Evolutionary conservation across 129 eudicot species (phyloP), one percentile per base, ranked within the genome.

Genomic region (Oenanthe sinensis): DNA sequence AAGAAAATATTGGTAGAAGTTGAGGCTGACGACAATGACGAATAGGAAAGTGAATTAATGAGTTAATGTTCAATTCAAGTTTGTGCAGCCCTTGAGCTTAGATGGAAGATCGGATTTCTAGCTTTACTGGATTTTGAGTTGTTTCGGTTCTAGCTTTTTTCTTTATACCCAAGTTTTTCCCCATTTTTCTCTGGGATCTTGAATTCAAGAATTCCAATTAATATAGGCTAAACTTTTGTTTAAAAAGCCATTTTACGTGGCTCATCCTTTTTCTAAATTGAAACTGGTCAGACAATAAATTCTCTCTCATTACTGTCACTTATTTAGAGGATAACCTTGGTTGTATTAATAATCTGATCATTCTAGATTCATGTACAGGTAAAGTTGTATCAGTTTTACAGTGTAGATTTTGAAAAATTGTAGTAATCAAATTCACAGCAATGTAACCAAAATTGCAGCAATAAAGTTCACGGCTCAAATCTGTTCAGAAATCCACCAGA

Each of bases 1-100:
- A 93, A 91, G 93, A 93, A 84, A 88, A 89, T 93, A 80, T 81
- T 93, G 86, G 88, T 93, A 20, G 98, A 93, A 86, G 84, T 81
- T 43, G 97, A 85, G 71, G 88, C 87, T 0, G 88, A 86, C 4
- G 91, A 71, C 65, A 86, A 87, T 0, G 87, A 86, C 7, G 92
- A 67, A 17, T 83, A 87, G 82, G 49, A 62, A 55, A 26, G 28
- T 62, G 47, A 19, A 76, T 0, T 44, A 24, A 24, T 24, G 58
- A 74, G n/a, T n/a, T 26, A 37, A 36, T 5, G 4, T n/a, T 58
- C n/a, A 55, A 50, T 17, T 75, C 16, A 49, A 75, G 68, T 49
- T 75, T 48, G 44, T 14, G 78, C 63, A 4, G 36, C 22, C 77
- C 26, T 75, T 43, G 43, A 28, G 28, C 8, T 19, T 48, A 49